Evolutionary conservation across 441 rosid species (phyloP).

Genomic region (Erodium texanum): DNA sequence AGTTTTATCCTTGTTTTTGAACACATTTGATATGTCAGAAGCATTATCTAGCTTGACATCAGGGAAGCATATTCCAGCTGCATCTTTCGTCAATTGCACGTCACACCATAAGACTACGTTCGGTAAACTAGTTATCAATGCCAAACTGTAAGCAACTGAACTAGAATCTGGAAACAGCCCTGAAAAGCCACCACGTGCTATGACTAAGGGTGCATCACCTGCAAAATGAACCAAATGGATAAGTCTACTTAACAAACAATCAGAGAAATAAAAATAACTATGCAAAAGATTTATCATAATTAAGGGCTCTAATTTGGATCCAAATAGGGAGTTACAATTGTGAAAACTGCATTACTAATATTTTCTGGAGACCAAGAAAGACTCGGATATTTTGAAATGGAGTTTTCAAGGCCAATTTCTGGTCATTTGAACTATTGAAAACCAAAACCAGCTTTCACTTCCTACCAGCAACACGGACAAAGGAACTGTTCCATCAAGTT

Average conservation of each 20-base stretch:
- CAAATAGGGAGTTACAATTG: too few relatives aligned
- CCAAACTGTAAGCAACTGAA: slow-evolving; percentile 35
- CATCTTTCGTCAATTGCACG: slow-evolving; percentile 75
- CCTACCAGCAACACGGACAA: too few relatives aligned
- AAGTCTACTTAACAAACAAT: background rate
- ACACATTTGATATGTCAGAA: slow-evolving; percentile 21
- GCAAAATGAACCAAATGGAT: slow-evolving; percentile 21
- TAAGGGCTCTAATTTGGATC: background rate
- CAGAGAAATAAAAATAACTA: too few relatives aligned
- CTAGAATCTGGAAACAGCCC: slow-evolving; percentile 75
- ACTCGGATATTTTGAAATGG: too few relatives aligned
- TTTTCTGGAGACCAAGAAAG: too few relatives aligned
- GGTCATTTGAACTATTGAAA: too few relatives aligned
- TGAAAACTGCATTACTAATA: too few relatives aligned
- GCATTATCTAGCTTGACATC: slow-evolving; percentile 45
- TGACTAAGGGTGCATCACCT: slow-evolving; percentile 52
- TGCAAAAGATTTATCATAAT: background rate
- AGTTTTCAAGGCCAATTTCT: too few relatives aligned
- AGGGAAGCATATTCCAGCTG: slow-evolving; percentile 63
- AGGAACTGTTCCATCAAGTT: too few relatives aligned
- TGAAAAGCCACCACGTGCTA: slow-evolving; percentile 87
- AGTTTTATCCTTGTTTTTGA: slow-evolving; percentile 4
- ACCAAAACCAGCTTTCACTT: too few relatives aligned
- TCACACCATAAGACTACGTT: slow-evolving; percentile 61
- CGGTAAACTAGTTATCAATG: slow-evolving; percentile 25